A percentile compares a stretch with the other conserved stretches of the same genome.
These are phyloP conservation scores for Cryptosporidium tyzzeri DNA, from an alignment of 169 alveolate genomes.

Conservation along the genomic window DNA sequence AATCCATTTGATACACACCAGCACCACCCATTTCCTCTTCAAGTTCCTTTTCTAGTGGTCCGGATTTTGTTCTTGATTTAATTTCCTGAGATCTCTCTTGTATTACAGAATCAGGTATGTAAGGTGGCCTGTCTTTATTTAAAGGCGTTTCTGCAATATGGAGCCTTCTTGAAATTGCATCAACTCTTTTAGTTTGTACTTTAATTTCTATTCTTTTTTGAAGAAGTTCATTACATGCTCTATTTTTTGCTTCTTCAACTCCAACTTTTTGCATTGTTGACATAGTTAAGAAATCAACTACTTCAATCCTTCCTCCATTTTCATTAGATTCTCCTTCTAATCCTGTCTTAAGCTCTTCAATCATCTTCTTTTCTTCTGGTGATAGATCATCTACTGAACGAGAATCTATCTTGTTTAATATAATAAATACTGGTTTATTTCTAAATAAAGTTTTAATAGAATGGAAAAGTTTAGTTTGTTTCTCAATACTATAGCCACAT, in stretches of 20 bases:
- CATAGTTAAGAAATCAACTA: constrained; percentile 72
- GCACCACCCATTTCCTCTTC: constrained; percentile 97
- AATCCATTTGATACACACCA: constrained; percentile 96
- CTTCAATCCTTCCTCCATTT: constrained; percentile 78
- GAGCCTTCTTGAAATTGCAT: constrained; percentile 82
- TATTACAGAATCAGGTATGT: constrained; percentile 89
- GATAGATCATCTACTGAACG: constrained; percentile 86
- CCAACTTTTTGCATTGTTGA: constrained; percentile 88
- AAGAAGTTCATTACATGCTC: constrained; percentile 88
- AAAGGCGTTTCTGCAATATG: constrained; percentile 82
- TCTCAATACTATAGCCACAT: constrained; percentile 95
- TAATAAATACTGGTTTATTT: constrained; percentile 94
- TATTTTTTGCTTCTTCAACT: constrained; percentile 90
- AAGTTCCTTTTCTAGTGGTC: constrained; percentile 72
- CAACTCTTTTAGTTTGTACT: constrained; percentile 80
- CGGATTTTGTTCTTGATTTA: constrained; percentile 38
- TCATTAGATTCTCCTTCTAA: constrained; percentile 76
- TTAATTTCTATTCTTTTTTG: constrained; percentile 76
- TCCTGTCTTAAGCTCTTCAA: constrained; percentile 82
- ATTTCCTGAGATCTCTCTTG: constrained; percentile 69
- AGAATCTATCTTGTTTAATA: constrained; percentile 95
- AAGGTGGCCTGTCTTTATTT: constrained; percentile 85
- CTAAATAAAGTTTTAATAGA: constrained; percentile 94
- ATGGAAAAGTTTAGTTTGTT: constrained; percentile 93
- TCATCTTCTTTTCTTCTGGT: constrained; percentile 84